Percentiles rank a stretch among this genome's conserved stretches.
Evolutionary conservation across 768 basidiomycete species (phyloP).

Genomic region (Lactarius pseudohatsudake): DNA sequence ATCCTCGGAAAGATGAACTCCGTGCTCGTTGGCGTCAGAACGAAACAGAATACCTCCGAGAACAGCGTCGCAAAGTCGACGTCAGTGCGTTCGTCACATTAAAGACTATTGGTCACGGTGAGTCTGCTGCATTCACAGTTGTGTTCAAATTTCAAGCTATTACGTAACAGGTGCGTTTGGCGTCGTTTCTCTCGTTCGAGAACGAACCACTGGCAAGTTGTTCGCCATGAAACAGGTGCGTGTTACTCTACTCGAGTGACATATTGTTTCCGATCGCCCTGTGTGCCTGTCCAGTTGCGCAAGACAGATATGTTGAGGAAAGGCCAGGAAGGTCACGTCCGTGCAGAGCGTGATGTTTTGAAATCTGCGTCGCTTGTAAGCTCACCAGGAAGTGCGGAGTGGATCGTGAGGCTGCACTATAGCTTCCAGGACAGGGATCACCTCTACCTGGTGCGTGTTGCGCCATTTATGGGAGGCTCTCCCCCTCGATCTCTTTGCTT

Average conservation of each 20-base stretch:
- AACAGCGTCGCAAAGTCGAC: slow-evolving; percentile 78
- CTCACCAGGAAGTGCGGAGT: slow-evolving; percentile 75
- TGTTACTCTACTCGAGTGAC: slow-evolving; percentile 24
- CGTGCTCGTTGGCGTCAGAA: slow-evolving; percentile 79
- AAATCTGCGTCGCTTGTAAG: slow-evolving; percentile 83
- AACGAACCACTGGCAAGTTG: slow-evolving; percentile 72
- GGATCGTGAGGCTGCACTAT: slow-evolving; percentile 93
- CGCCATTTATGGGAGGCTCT: slow-evolving; percentile 21
- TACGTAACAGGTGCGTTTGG: slow-evolving; percentile 80
- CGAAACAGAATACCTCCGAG: slow-evolving; percentile 88
- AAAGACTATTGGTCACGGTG: slow-evolving; percentile 94
- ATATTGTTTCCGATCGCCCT: slow-evolving; percentile 26
- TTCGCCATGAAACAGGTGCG: slow-evolving; percentile 96
- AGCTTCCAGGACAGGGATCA: slow-evolving; percentile 95
- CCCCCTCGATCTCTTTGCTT: slow-evolving; percentile 52
- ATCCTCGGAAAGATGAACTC: slow-evolving; percentile 67
- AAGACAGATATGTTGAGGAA: slow-evolving; percentile 93
- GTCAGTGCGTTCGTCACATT: slow-evolving; percentile 83
- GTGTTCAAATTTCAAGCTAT: slow-evolving; percentile 25
- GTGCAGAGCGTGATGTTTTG: slow-evolving; percentile 91
- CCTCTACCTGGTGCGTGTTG: slow-evolving; percentile 78
- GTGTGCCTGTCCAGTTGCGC: slow-evolving; percentile 53
- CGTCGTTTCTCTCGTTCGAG: slow-evolving; percentile 89
- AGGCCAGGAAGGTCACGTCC: slow-evolving; percentile 96
- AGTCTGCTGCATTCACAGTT: slow-evolving; percentile 30